A percentile compares a stretch with the other conserved stretches of the same genome.
These are phyloP conservation scores for Plasmodium blacklocki DNA, from an alignment of 169 alveolate species.

Conservation along the genomic window DNA sequence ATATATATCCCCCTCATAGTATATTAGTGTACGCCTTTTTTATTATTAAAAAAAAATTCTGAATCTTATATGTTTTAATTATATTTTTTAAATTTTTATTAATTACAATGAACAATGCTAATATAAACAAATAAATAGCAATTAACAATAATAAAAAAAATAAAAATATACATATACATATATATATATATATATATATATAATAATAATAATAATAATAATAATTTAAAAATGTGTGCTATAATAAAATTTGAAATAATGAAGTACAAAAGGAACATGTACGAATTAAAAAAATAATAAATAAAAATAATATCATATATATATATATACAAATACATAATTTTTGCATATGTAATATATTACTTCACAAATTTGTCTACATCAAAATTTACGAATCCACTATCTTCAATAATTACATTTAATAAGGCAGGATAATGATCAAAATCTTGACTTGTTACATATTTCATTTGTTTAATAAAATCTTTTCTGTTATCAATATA, in stretches of 20 bases:
- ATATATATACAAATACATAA: neutral
- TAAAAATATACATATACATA: no score
- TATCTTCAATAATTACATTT: slow-evolving; percentile 43
- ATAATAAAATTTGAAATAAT: neutral
- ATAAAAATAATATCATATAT: neutral
- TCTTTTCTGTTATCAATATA: slow-evolving; percentile 52
- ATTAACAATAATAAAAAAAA: no score
- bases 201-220: no score
- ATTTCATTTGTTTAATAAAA: slow-evolving; percentile 34
- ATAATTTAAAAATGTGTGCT: neutral
- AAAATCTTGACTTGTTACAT: slow-evolving; percentile 25
- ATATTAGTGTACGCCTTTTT: no score
- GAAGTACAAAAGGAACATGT: neutral
- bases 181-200: no score
- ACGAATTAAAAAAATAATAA: no score
- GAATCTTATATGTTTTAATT: no score
- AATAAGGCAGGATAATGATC: slow-evolving; percentile 46
- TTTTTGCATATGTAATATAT: neutral
- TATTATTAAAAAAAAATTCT: no score
- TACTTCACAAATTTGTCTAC: slow-evolving; percentile 38
- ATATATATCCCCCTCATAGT: no score
- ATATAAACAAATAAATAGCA: no score
- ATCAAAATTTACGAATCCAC: slow-evolving; percentile 35
- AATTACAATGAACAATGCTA: no score
- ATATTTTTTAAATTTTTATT: no score